Base-by-base conservation (phyloP, 306 rosid species). In the Gillenia trifoliata region DNA sequence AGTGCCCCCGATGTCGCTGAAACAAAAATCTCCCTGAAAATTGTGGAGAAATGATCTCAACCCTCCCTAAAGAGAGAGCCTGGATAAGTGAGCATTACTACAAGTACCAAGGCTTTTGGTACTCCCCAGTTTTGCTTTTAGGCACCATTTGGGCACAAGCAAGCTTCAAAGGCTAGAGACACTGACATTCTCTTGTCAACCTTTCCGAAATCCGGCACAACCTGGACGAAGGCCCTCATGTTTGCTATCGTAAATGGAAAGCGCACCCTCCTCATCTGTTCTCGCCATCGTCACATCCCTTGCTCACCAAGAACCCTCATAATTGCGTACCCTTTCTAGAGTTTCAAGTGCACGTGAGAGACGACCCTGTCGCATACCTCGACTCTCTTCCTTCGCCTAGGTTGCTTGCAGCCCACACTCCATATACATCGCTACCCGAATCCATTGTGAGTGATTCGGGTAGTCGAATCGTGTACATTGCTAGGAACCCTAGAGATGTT, bases 401-500 rank as follows among this genome's bases (percentile, higher is more conserved):
- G 28, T 25, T 80, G 5, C 73, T 75, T 3, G 19, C 84, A 22
- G 70, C 74, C 5, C 84, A 80, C 63, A 70, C 55, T 6, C 70
- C 83, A 12, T 64, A 64, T 16, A 3, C 57, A 17, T 64, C 62
- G 17, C 64, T 78, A 34, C 68, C 82, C 5, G 38, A 64, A 31
- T 54, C 73, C 8, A 40, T 78, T 6, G 20, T 26, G 45, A 40
- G 45, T 40, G 45, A 40, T 4, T 40, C 10, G 12, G 10, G 56
- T 16, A 15, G 68, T 19, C 29, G 73, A 72, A 62, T 89, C 23
- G 70, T 86, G 33, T 85, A 80, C 34, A 73, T 89, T 2, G 87
- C 86, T 10, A 71, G 93, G 30, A 85, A 85, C 72, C 93, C 90
- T 1, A 72, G 78, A 41, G 93, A 88, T 69, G 77, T 73, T 11